Percentiles rank a stretch among this genome's conserved stretches.
Evolutionary conservation across 1,139 yeast genomes (phyloP).

Genomic region (Scheffersomyces parashehatae): DNA sequence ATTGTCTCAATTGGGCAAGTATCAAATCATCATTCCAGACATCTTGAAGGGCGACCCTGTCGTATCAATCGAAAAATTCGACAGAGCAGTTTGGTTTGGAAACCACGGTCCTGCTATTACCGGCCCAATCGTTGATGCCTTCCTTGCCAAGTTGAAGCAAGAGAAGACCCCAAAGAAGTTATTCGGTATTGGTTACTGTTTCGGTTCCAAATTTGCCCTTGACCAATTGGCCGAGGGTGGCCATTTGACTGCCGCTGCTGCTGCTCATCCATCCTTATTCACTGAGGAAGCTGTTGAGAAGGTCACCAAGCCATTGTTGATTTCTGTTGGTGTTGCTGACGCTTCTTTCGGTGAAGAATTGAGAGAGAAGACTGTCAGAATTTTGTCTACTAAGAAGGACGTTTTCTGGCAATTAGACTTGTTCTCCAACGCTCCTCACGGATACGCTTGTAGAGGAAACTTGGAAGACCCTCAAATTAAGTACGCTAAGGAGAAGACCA

Average conservation of each 20-base stretch:
- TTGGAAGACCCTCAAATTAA: conserved; percentile 48
- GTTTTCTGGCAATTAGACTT: conserved; percentile 25
- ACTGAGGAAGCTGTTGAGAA: conserved; percentile 16
- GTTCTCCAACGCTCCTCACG: conserved; percentile 20
- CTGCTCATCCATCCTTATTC: conserved; percentile 23
- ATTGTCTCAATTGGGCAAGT: conserved; percentile 25
- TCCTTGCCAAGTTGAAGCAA: conserved; percentile 7
- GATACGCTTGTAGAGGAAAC: conserved; percentile 54
- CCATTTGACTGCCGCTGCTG: conserved; percentile 15
- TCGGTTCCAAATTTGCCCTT: conserved; percentile 20
- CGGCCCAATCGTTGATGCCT: conserved; percentile 17
- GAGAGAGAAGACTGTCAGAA: conserved; percentile 16
- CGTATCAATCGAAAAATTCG: conserved; percentile 9
- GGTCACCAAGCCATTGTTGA: conserved; percentile 17
- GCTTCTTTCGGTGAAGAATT: conserved; percentile 14
- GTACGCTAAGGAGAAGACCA: conserved; percentile 71
- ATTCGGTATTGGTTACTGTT: conserved; percentile 21
- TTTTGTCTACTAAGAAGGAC: conserved; percentile 16
- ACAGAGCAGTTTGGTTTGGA: conserved; percentile 50
- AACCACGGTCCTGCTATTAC: conserved; percentile 54
- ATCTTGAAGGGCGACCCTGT: conserved; percentile 20
- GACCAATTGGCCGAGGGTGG: conserved; percentile 14
- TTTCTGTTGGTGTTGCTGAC: conserved; percentile 21
- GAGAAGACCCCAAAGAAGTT: conserved; percentile 8
- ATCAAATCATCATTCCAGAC: conserved; percentile 20